Evolutionary conservation across 345 rosid species (phyloP).

Genomic region (Durio zibethinus): DNA sequence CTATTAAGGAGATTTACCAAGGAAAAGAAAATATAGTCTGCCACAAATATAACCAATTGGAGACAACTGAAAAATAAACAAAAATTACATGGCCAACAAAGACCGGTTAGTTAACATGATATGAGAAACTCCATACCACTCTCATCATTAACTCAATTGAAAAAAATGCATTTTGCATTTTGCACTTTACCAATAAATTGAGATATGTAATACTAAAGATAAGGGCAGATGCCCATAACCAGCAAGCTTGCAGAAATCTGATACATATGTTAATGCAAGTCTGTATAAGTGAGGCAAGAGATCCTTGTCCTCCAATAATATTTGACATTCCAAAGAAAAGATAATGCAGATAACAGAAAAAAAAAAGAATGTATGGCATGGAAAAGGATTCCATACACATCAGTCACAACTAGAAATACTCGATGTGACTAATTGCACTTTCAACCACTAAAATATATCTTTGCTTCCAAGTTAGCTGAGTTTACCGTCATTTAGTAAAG

Average conservation of each 20-base stretch:
- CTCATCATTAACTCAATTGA: not conserved
- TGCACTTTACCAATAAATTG: not conserved
- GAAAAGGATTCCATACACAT: not conserved
- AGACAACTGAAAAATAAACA: not conserved
- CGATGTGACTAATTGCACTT: not conserved
- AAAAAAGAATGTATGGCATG: not conserved
- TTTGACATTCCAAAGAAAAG: not conserved
- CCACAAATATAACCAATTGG: not conserved
- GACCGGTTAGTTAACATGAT: not conserved
- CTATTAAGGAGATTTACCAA: not conserved
- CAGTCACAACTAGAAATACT: slow-evolving; percentile 2
- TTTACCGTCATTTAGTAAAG: slow-evolving; percentile 91
- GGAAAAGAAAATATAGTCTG: not conserved
- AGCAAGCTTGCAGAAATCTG: not conserved
- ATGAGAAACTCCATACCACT: not conserved
- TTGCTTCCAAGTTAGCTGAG: slow-evolving; percentile 7
- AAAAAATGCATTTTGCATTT: not conserved
- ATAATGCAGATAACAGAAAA: not conserved
- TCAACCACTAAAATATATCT: not conserved
- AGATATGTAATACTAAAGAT: not conserved
- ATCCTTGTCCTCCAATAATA: not conserved
- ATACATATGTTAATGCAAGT: not conserved
- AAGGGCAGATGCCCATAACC: not conserved
- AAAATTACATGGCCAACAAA: not conserved
- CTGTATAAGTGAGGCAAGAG: not conserved